phyloP scores from a whole-genome alignment of 345 rosid species.

The Salix koriyanagi region DNA sequence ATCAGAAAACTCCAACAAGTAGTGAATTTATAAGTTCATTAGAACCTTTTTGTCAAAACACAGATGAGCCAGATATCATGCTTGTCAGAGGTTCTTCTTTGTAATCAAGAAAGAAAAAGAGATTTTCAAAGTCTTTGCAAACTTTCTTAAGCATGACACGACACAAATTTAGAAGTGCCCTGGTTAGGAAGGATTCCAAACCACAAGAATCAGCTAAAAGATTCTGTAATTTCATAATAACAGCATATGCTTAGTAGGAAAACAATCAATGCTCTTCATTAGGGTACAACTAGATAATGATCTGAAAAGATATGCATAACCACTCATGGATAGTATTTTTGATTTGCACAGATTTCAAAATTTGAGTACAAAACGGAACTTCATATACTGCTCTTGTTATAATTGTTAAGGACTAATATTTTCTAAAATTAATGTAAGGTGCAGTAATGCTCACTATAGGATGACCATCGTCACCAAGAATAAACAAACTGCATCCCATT shows the following conservation, averaged over 20 bases:
- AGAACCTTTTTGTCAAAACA: not conserved
- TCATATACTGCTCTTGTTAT: not conserved
- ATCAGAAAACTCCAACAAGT: not conserved
- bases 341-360: not conserved
- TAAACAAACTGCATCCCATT: slow-evolving; percentile 87
- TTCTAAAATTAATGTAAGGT: slow-evolving; percentile 2
- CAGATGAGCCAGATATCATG: not conserved
- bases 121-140: not conserved
- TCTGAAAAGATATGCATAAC: not conserved
- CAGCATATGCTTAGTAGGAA: not conserved
- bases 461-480: slow-evolving; percentile 63
- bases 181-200: not conserved
- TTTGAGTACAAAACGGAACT: not conserved
- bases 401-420: not conserved
- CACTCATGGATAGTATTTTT: not conserved
- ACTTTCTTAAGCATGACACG: not conserved
- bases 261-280: not conserved
- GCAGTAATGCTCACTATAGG: slow-evolving; percentile 59
- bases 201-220: not conserved
- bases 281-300: not conserved
- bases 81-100: not conserved
- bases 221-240: not conserved
- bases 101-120: not conserved
- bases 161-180: not conserved
- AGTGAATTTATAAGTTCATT: not conserved